Conservation (phyloP, 148 eudicot species). For the Cornus controversa region DNA sequence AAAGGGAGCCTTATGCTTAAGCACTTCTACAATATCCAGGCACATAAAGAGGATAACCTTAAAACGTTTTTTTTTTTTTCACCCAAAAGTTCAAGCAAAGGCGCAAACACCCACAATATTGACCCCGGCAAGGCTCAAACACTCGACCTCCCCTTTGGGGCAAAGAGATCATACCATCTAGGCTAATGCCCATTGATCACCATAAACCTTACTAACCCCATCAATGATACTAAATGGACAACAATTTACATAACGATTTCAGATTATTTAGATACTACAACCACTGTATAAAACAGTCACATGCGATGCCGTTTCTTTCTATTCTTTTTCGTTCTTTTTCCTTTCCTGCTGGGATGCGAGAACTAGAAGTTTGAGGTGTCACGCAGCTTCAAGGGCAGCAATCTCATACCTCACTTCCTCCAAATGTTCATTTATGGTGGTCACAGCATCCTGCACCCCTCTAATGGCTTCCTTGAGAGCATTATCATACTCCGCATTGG, state of each 20-base stretch:
- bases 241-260: neutral
- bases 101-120: too few species aligned
- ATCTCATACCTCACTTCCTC: conserved; percentile 79
- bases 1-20: neutral
- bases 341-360: neutral
- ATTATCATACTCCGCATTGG: conserved; percentile 87
- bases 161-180: too few species aligned
- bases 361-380: conserved; percentile 8
- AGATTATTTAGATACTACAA: neutral
- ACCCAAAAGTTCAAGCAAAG: too few species aligned
- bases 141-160: too few species aligned
- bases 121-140: too few species aligned
- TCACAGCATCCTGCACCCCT: conserved; percentile 88
- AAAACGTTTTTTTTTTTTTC: too few species aligned
- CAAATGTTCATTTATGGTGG: conserved; percentile 68
- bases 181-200: too few species aligned
- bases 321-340: too few species aligned
- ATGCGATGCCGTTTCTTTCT: too few species aligned
- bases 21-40: neutral
- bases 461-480: conserved; percentile 82
- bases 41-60: too few species aligned
- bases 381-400: conserved; percentile 61
- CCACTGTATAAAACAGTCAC: neutral
- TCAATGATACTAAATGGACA: neutral
- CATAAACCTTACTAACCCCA: neutral